Conservation (phyloP, 306 rosid genomes). For the Gleditsia sinensis region DNA sequence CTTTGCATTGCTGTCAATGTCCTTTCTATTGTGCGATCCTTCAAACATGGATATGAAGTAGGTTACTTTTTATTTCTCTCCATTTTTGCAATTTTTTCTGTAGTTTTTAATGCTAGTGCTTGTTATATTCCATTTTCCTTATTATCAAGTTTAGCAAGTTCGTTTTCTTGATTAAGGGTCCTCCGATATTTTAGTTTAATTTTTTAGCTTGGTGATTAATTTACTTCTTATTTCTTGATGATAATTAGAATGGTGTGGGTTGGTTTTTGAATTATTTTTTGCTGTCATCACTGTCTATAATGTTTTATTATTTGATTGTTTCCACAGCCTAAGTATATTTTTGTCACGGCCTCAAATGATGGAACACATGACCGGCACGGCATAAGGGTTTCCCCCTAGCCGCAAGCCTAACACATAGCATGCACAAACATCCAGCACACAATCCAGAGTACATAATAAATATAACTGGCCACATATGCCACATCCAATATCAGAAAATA, state of each 20-base stretch:
- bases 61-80: neutral
- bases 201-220: neutral
- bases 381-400: too few relatives aligned
- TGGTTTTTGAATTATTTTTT: neutral
- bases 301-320: too few relatives aligned
- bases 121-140: too few relatives aligned
- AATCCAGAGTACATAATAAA: too few relatives aligned
- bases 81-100: neutral
- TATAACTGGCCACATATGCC: too few relatives aligned
- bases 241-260: too few relatives aligned
- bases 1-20: slow-evolving; percentile 72
- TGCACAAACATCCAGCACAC: too few relatives aligned
- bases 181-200: neutral
- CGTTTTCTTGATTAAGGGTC: neutral
- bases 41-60: slow-evolving; percentile 65
- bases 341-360: too few relatives aligned
- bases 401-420: too few relatives aligned
- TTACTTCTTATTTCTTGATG: neutral
- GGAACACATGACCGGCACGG: too few relatives aligned
- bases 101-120: neutral
- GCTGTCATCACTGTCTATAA: neutral
- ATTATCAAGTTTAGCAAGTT: slow-evolving; percentile 61
- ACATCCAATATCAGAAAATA: too few relatives aligned
- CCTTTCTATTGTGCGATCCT: slow-evolving; percentile 66
- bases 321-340: slow-evolving; percentile 12